Evolutionary conservation across 1,284 basidiomycete genomes (phyloP), one percentile per base, ranked within the genome.

Genomic region (Tylopilus sp.): DNA sequence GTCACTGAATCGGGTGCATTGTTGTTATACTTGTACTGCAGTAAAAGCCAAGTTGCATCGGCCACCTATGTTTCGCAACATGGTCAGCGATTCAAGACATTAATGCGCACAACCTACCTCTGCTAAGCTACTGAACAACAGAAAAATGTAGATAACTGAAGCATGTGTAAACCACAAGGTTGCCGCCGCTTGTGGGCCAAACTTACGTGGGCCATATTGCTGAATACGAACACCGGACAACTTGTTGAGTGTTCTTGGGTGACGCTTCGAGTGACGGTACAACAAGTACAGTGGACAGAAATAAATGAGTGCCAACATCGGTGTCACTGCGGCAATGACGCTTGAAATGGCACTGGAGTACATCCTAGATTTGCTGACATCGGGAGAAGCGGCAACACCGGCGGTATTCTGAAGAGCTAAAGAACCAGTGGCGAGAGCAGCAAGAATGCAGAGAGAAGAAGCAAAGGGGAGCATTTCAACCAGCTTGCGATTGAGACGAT

Each of bases 21-120:
- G 44, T 69, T 56, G 46, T 75, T 73, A 59, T 73, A 73, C 30
- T 65, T 65, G 59, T 76, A 82, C 58, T 81, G 78, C 7, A 78
- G 60, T 26, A 81, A 58, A 37, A 83, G 64, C 81, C 81, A 83
- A 51, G 71, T 74, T 37, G 75, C 64, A 29, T 77, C 64, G 5
- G 78, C 77, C 18, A 76, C 61, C 81, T 82, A 44, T n/a, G 30
- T 30, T 44, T 41, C 23, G 44, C 23, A 36, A 40, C 29, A 6
- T 0, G 25, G 21, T 63, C 29, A 44, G 33, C n/a, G 36, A 42
- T 45, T 25, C 34, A 33, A 11, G 26, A 36, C 19, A 40, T 3
- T 11, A 26, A 21, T 25, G n/a, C 15, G 15, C 33, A 41, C 6
- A 15, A 41, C 54, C 19, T 56, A 79, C 81, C 68, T 75, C 72